Base-by-base conservation (phyloP, 495 filamentous ascomycete genomes). In the Penicillium cataractarum region DNA sequence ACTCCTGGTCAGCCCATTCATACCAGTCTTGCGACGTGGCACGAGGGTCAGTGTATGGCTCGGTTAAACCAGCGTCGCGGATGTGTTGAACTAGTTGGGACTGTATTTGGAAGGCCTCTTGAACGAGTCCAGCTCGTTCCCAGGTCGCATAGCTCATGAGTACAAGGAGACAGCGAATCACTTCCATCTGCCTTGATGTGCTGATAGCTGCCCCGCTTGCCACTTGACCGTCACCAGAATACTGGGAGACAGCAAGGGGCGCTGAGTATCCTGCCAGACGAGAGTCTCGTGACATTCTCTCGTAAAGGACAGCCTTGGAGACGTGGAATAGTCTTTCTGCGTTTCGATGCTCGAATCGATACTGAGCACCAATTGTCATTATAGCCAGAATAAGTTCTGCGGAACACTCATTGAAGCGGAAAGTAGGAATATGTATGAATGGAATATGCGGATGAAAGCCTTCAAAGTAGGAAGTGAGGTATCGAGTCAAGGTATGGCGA, bases 131-230 rank as follows among this genome's bases (percentile, higher is more conserved):
- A 12, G 72, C 68, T 51, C 61, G 67, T 49, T 79, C 76, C 76
- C 76, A 79, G 4, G 76, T 77, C 6, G 76, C 63, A 55, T 75
- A 79, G 10, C 72, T 72, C 75, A 79, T 79, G 24, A 79, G 64
- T 0, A 70, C 60, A 6, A 77, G 65, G 3, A 79, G 62, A 31
- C 74, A 76, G 10, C 76, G 71, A 33, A 76, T 76, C 22, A 70
- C 73, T 57, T 79, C 75, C 32, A 74, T 72, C 39, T 75, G 65
- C 27, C 65, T 72, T 58, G 58, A 62, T 54, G 66, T 33, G 49
- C 57, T 48, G 50, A 65, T 61, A 54, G 51, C 48, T 62, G 63
- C 17, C 27, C 65, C 37, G 24, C 19, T 50, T 50, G 27, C 42
- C 19, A 51, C 54, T 39, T 63, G 27, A 19, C 33, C 60, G 32